Conservation (phyloP, 805 yeast genomes). For the Ogataea saltuana region DNA sequence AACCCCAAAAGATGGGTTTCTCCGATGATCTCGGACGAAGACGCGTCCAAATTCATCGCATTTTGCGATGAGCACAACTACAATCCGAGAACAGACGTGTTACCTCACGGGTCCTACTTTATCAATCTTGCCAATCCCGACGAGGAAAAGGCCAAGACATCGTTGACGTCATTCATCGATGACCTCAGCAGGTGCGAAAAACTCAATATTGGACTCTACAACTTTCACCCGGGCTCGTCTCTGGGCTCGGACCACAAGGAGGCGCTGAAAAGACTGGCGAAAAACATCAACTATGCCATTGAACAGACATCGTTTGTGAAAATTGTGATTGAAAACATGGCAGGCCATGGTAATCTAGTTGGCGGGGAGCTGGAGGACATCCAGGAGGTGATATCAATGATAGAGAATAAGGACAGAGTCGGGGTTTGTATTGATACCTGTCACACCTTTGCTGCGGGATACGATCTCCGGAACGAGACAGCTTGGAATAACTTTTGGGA, state of each 20-base stretch:
- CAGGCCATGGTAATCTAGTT: conserved; percentile 90
- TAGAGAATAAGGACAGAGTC: conserved; percentile 81
- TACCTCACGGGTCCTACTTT: conserved; percentile 95
- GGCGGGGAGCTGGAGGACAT: conserved; percentile 83
- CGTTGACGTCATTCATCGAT: conserved; percentile 77
- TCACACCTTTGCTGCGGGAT: conserved; percentile 96
- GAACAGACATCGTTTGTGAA: conserved; percentile 74
- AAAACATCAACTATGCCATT: conserved; percentile 77
- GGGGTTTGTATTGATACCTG: conserved; percentile 98
- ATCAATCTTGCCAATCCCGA: conserved; percentile 94
- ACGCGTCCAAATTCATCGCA: conserved; percentile 62
- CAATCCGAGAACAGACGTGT: conserved; percentile 72
- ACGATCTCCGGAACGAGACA: conserved; percentile 68
- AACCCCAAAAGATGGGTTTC: conserved; percentile 92
- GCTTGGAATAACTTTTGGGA: conserved; percentile 69
- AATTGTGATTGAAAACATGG: conserved; percentile 94
- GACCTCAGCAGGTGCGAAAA: conserved; percentile 86
- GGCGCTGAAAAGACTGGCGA: conserved; percentile 71
- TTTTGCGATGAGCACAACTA: conserved; percentile 65
- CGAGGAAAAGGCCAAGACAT: conserved; percentile 69
- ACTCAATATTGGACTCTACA: conserved; percentile 80
- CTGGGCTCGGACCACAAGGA: conserved; percentile 63
- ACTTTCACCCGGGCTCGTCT: conserved; percentile 92
- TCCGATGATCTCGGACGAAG: conserved; percentile 68
- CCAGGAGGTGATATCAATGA: conserved; percentile 66